These are phyloP conservation scores for Crithidia sp. DNA, from an alignment of 208 protist species.

Conservation along the genomic window DNA sequence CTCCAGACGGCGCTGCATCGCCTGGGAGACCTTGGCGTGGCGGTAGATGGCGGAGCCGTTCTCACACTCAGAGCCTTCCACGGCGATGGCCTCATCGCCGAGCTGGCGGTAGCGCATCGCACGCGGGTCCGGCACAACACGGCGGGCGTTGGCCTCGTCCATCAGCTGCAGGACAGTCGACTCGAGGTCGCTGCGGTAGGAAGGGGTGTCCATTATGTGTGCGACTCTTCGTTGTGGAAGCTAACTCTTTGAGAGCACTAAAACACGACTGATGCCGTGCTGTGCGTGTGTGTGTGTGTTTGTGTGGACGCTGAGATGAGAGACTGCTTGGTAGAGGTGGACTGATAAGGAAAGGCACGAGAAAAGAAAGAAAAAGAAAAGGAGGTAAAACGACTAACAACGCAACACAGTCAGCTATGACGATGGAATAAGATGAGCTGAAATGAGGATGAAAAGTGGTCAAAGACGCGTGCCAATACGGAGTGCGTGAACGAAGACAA, in stretches of 20 bases:
- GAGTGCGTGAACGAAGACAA: no score
- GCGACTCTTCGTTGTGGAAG: background rate
- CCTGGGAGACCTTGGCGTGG: conserved; percentile 37
- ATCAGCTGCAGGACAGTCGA: conserved; percentile 49
- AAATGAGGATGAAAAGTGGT: no score
- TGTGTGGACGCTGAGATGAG: background rate
- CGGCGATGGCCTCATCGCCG: conserved; percentile 23
- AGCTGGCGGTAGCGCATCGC: conserved; percentile 37
- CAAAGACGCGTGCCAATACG: no score
- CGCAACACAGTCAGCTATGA: no score
- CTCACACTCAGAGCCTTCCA: conserved; percentile 24
- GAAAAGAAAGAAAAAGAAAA: no score
- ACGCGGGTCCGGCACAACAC: conserved; percentile 32
- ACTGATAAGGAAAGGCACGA: no score
- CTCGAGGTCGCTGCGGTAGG: conserved; percentile 42
- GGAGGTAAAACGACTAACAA: no score
- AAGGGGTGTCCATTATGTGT: conserved; percentile 20
- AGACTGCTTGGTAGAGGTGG: no score
- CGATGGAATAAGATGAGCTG: no score
- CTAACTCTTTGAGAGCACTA: no score
- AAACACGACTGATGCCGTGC: background rate
- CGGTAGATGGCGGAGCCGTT: conserved; percentile 53
- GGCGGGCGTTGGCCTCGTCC: conserved; percentile 38
- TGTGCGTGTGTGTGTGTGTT: background rate
- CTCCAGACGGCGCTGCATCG: conserved; percentile 49